Conservation (phyloP, 2,329 filamentous ascomycete genomes). For the Alternaria sp. region DNA sequence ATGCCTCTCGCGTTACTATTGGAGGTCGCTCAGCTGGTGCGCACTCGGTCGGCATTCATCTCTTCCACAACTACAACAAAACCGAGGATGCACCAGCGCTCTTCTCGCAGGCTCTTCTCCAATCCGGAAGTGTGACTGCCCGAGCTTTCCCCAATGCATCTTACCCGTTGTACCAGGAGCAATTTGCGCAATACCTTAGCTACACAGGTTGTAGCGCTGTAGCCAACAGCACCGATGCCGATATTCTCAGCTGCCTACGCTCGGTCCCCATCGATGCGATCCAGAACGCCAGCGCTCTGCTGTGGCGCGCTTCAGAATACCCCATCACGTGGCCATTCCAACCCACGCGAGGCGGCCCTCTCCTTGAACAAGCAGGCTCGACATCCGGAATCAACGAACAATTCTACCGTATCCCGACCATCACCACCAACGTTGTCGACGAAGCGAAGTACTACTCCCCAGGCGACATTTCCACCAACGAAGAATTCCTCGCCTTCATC, state of each 20-base stretch:
- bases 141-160: constrained; percentile 35
- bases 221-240: constrained; percentile 35
- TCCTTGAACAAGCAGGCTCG: constrained; percentile 55
- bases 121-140: constrained; percentile 36
- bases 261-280: constrained; percentile 47
- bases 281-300: constrained; percentile 40
- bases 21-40: constrained; percentile 49
- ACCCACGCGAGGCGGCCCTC: constrained; percentile 50
- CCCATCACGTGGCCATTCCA: constrained; percentile 57
- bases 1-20: constrained; percentile 45
- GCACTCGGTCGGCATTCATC: constrained; percentile 37
- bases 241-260: constrained; percentile 49
- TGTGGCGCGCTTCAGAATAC: constrained; percentile 45
- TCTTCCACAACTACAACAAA: constrained; percentile 40
- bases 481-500: constrained; percentile 42
- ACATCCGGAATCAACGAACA: constrained; percentile 26
- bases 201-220: constrained; percentile 24
- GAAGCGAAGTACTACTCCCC: constrained; percentile 33
- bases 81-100: constrained; percentile 25
- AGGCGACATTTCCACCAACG: constrained; percentile 38
- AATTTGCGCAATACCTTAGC: constrained; percentile 28
- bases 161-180: constrained; percentile 37
- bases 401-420: constrained; percentile 34
- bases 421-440: constrained; percentile 45
- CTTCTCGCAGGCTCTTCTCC: constrained; percentile 36